phyloP scores from a whole-genome alignment of 805 yeast species.

The Saccharomycopsis sp. region DNA sequence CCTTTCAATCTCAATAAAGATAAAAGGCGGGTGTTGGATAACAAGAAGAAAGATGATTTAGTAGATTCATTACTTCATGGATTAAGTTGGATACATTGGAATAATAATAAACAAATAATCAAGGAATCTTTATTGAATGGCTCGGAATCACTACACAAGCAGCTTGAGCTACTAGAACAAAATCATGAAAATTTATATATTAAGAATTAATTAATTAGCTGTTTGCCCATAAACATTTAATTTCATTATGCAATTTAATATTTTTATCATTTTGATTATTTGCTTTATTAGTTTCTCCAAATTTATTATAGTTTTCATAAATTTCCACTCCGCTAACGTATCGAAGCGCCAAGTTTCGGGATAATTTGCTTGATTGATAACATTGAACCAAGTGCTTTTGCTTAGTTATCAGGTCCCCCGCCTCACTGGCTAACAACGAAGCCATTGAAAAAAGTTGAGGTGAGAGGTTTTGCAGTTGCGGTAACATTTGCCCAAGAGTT shows the following conservation, averaged over 20 bases:
- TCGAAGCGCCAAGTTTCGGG: constrained; percentile 10
- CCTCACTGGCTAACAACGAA: constrained; percentile 2
- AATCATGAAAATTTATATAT: too few relatives aligned
- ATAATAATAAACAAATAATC: constrained; percentile 6
- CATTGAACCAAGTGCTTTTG: constrained; percentile 9
- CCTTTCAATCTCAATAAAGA: background rate
- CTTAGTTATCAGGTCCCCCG: constrained; percentile 10
- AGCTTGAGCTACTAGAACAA: too few relatives aligned
- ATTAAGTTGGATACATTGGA: constrained; percentile 43
- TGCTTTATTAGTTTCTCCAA: constrained; percentile 9
- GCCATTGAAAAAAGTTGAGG: constrained; percentile 13
- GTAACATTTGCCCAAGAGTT: background rate
- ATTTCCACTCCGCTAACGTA: constrained; percentile 11
- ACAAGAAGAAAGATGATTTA: constrained; percentile 53
- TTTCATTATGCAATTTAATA: constrained; percentile 2
- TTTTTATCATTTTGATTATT: constrained; percentile 8
- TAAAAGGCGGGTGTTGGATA: background rate
- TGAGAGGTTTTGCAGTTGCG: background rate
- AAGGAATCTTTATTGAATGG: background rate
- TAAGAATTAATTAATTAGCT: too few relatives aligned
- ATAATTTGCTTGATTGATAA: constrained; percentile 8
- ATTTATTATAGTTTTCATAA: constrained; percentile 9
- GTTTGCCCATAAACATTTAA: too few relatives aligned
- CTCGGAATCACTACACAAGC: too few relatives aligned
- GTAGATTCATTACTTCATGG: constrained; percentile 63